Percentiles rank a stretch among this genome's conserved stretches.
Conservation (phyloP, 768 basidiomycete species). For the Lentinus brumalis region DNA sequence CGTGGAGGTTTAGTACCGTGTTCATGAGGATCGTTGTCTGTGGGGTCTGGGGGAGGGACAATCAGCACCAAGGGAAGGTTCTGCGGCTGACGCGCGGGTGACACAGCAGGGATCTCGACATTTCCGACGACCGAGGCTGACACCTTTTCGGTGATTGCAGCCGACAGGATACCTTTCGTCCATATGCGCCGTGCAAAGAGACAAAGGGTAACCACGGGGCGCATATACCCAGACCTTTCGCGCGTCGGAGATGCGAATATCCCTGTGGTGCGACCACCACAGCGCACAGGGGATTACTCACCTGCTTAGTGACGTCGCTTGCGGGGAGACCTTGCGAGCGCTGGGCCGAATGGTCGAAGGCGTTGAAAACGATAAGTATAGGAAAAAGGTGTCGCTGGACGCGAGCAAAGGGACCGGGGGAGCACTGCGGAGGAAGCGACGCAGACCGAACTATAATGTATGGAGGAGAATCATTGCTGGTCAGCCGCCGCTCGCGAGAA, state of each 20-base stretch:
- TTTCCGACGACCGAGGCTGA: no score
- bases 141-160: conserved; percentile 21
- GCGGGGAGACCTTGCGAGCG: neutral
- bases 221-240: no score
- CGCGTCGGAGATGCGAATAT: no score
- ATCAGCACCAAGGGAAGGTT: neutral
- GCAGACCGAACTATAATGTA: conserved; percentile 2
- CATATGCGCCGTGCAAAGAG: conserved; percentile 14
- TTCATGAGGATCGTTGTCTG: conserved; percentile 19
- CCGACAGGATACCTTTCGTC: conserved; percentile 11
- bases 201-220: conserved; percentile 4
- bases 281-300: neutral
- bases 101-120: no score
- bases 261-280: no score
- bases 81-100: conserved; percentile 2
- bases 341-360: conserved; percentile 7
- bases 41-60: conserved; percentile 9
- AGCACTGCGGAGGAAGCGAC: conserved; percentile 1
- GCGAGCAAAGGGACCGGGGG: conserved; percentile 15
- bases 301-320: conserved; percentile 16
- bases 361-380: conserved; percentile 19
- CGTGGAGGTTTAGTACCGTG: conserved; percentile 13
- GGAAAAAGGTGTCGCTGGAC: conserved; percentile 13
- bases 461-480: neutral
- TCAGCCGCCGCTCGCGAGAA: conserved; percentile 7